Conservation (phyloP, 2,329 filamentous ascomycete species). For the Septoria petroselini region DNA sequence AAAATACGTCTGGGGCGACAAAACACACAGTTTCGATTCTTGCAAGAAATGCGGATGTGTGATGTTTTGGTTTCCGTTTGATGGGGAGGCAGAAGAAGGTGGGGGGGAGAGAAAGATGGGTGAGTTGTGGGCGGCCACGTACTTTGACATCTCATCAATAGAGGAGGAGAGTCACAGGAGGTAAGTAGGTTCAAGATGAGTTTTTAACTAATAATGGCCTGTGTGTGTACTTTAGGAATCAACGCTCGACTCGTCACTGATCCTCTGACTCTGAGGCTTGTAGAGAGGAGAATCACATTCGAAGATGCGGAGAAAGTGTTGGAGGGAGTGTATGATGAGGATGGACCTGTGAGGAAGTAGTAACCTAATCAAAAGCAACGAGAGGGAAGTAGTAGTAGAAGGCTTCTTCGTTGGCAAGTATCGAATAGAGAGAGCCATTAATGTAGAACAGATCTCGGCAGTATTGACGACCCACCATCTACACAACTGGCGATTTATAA, state of each 20-base stretch:
- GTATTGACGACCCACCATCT: too few relatives aligned
- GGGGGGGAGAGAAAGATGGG: slow-evolving; percentile 7
- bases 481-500: too few relatives aligned
- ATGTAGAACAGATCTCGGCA: too few relatives aligned
- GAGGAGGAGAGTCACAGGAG: too few relatives aligned
- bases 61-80: slow-evolving; percentile 7
- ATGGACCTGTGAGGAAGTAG: slow-evolving; percentile 17
- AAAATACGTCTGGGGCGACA: background rate
- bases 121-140: background rate
- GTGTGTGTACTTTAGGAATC: too few relatives aligned
- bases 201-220: too few relatives aligned
- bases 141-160: too few relatives aligned
- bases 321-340: slow-evolving; percentile 10
- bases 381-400: too few relatives aligned
- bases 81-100: background rate
- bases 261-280: background rate
- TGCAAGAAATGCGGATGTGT: slow-evolving; percentile 13
- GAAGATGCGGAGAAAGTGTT: background rate
- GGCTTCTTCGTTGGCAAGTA: too few relatives aligned
- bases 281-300: slow-evolving; percentile 9
- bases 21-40: background rate
- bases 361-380: too few relatives aligned
- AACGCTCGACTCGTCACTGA: slow-evolving; percentile 12
- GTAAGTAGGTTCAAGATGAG: too few relatives aligned
- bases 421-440: too few relatives aligned